These are phyloP conservation scores for Candida taoyuanica DNA, from an alignment of 805 yeast genomes.

Conservation along the genomic window DNA sequence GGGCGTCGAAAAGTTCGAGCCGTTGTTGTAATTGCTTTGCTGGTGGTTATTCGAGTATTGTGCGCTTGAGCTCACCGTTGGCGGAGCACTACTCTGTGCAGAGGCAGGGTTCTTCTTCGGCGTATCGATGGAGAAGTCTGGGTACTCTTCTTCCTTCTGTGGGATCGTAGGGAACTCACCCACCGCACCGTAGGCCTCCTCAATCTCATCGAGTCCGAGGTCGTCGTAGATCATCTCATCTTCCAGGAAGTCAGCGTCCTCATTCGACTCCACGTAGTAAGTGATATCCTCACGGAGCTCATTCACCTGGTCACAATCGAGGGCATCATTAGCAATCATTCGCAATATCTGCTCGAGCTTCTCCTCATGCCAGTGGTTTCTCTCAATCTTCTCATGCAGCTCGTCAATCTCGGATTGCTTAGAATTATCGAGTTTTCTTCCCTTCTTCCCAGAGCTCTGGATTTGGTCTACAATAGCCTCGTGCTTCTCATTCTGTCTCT, in stretches of 20 bases:
- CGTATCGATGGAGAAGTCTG: slow-evolving; percentile 9
- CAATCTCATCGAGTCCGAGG: slow-evolving; percentile 61
- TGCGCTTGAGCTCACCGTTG: too few relatives aligned
- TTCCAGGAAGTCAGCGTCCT: slow-evolving; percentile 88
- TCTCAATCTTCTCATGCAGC: slow-evolving; percentile 55
- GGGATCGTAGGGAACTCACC: slow-evolving; percentile 31
- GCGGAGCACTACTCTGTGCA: slow-evolving; percentile 4
- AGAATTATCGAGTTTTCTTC: slow-evolving; percentile 43
- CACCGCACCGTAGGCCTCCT: slow-evolving; percentile 48
- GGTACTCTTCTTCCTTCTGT: slow-evolving; percentile 11
- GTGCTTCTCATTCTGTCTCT: slow-evolving; percentile 71
- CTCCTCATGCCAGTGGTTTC: slow-evolving; percentile 75
- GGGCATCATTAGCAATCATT: slow-evolving; percentile 70
- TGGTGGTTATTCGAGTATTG: too few relatives aligned
- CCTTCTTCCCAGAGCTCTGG: slow-evolving; percentile 47
- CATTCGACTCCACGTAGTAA: slow-evolving; percentile 90
- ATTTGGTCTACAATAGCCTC: slow-evolving; percentile 66
- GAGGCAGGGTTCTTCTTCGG: slow-evolving; percentile 11
- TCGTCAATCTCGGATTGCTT: slow-evolving; percentile 59
- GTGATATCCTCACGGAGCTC: slow-evolving; percentile 83
- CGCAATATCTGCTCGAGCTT: slow-evolving; percentile 76
- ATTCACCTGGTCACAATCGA: slow-evolving; percentile 73
- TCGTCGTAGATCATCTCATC: slow-evolving; percentile 91
- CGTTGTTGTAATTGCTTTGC: too few relatives aligned
- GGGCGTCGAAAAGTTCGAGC: slow-evolving; percentile 2